A percentile compares a stretch with the other conserved stretches of the same genome.
phyloP scores from a whole-genome alignment of 2,329 filamentous ascomycete genomes.

The Ascocoryne sarcoides region DNA sequence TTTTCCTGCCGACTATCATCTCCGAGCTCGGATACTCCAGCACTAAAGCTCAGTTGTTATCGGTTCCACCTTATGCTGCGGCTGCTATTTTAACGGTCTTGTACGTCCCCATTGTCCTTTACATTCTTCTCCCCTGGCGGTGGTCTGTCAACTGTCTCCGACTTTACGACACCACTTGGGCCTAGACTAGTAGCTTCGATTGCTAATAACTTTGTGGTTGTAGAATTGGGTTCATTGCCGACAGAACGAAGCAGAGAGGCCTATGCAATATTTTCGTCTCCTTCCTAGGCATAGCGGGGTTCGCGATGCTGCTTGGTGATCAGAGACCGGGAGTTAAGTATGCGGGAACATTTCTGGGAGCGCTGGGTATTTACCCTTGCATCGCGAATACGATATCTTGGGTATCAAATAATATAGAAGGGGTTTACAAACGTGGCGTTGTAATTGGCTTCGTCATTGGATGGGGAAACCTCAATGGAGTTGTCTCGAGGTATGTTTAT shows the following conservation, averaged over 20 bases:
- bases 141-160: too few species aligned
- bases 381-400: slow-evolving; percentile 84
- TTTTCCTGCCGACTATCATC: slow-evolving; percentile 77
- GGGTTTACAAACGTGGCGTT: slow-evolving; percentile 85
- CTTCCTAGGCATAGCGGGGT: slow-evolving; percentile 65
- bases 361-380: slow-evolving; percentile 80
- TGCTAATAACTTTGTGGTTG: too few species aligned
- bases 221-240: slow-evolving; percentile 68
- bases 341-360: slow-evolving; percentile 74
- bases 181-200: too few species aligned
- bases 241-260: slow-evolving; percentile 63
- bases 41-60: slow-evolving; percentile 61
- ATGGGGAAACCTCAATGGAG: slow-evolving; percentile 87
- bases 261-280: slow-evolving; percentile 71
- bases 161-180: too few species aligned
- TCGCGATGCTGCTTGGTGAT: slow-evolving; percentile 67
- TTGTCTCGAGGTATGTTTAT: slow-evolving; percentile 60
- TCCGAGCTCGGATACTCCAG: slow-evolving; percentile 43
- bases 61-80: slow-evolving; percentile 66
- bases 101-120: too few species aligned
- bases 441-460: slow-evolving; percentile 83
- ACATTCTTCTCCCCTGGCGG: too few species aligned
- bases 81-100: slow-evolving; percentile 61
- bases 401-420: slow-evolving; percentile 81
- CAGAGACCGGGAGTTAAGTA: slow-evolving; percentile 63